A percentile compares a stretch with the other conserved stretches of the same genome.
Evolutionary conservation across 1,284 basidiomycete genomes (phyloP).

Genomic region (Pholiota adiposa): DNA sequence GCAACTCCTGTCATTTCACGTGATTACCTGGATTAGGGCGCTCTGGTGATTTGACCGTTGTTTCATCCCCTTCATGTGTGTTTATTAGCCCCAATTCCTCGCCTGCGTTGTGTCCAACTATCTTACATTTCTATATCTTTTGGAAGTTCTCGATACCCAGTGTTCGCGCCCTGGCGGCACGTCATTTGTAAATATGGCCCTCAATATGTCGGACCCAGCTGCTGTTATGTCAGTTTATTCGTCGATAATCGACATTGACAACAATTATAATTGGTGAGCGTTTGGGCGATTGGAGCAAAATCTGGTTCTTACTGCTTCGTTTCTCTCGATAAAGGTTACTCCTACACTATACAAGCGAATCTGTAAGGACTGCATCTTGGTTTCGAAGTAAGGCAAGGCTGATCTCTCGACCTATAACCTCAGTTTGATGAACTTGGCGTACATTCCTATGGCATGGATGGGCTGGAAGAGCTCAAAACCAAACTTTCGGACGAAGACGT

Average conservation of each 20-base stretch:
- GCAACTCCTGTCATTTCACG: not conserved
- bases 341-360: slow-evolving; percentile 39
- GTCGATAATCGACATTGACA: slow-evolving; percentile 28
- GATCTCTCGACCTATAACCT: not conserved
- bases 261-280: slow-evolving; percentile 41
- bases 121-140: slow-evolving; percentile 1
- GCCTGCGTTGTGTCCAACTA: not conserved
- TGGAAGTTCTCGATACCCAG: not conserved
- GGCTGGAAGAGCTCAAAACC: slow-evolving; percentile 46
- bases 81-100: not conserved
- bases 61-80: not conserved
- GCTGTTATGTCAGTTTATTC: slow-evolving; percentile 37
- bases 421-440: slow-evolving; percentile 40
- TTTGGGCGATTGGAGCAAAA: not conserved
- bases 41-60: not conserved
- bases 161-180: slow-evolving; percentile 15
- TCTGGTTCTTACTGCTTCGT: not conserved
- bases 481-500: slow-evolving; percentile 40
- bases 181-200: slow-evolving; percentile 22
- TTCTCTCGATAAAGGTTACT: slow-evolving; percentile 35
- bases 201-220: slow-evolving; percentile 27
- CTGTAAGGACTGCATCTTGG: slow-evolving; percentile 15
- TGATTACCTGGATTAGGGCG: not conserved
- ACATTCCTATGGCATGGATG: slow-evolving; percentile 40
- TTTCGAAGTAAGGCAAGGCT: not conserved